A percentile compares a stretch with the other conserved stretches of the same genome.
Conservation (phyloP, 441 rosid species). For the Gossypium trilobum region DNA sequence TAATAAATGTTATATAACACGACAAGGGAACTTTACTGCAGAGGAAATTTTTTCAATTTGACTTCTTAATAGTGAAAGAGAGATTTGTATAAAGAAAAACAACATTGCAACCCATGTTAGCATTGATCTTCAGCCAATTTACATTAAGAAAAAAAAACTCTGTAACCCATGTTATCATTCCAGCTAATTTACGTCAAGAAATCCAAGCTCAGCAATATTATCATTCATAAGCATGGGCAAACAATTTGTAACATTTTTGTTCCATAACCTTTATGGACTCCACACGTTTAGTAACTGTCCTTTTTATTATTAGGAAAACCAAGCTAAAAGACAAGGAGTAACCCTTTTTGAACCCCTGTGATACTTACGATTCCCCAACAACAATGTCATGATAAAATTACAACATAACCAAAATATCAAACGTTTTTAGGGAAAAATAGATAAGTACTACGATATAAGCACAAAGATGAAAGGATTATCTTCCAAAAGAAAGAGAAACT, state of each 20-base stretch:
- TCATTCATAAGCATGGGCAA: not conserved
- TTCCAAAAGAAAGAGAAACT: not conserved
- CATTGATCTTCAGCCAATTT: not conserved
- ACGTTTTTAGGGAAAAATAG: not conserved
- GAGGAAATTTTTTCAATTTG: not conserved
- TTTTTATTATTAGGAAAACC: not conserved
- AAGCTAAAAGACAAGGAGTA: not conserved
- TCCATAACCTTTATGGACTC: not conserved
- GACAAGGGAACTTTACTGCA: not conserved
- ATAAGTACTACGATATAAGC: too few relatives aligned
- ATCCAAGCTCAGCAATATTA: not conserved
- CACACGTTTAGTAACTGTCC: not conserved
- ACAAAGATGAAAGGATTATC: not conserved
- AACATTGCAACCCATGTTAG: not conserved
- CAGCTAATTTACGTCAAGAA: not conserved
- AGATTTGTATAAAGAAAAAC: not conserved
- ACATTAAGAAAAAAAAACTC: not conserved
- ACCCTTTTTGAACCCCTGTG: not conserved
- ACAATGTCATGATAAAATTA: not conserved
- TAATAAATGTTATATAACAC: not conserved
- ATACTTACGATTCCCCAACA: not conserved
- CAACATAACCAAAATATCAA: slow-evolving; percentile 8
- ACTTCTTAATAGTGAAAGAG: not conserved
- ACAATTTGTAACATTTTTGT: not conserved
- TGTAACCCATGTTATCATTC: too few relatives aligned